Base-by-base conservation (phyloP, 345 rosid genomes). In the Aquilaria malaccensis region DNA sequence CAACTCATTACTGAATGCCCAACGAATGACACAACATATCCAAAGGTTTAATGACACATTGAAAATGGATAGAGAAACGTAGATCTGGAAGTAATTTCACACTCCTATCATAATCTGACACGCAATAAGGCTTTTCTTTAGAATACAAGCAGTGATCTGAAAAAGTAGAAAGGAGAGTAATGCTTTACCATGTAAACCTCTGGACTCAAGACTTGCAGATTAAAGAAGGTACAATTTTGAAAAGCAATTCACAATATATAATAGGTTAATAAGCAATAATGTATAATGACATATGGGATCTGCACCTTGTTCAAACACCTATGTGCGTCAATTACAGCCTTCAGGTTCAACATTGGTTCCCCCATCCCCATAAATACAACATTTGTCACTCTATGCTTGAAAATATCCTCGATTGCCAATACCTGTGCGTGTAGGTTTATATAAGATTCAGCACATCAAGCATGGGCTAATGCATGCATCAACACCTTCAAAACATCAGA, bases 301-400 rank as follows among this genome's bases (percentile, higher is more conserved):
- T 12, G 51, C 65, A 91, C 99, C 95, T 95, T 88, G 75, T 95
- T 91, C 76, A 91, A 68, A 76, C 97, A 91, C 53, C 77, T 84
- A 70, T 95, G 97, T 32, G 97, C 95, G 51, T 88, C 96, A 66
- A 95, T 85, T 60, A 91, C 99, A 4, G 96, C 71, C 71, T 90
- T 94, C 55, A 94, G 75, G 69, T 94, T 94, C 77, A 94, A 75
- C 97, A 95, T 91, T 29, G 97, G 99, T 68, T 95, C 99, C 32
- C 97, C 99, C 96, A 86, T 91, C 52, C 99, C 99, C 96, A 91
- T 91, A 67, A 95, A 95, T 33, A 91, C 99, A 15, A 91, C 96
- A 77, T 95, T 95, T 55, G 91, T 85, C 77, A 91, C 99, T 54
- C 97, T 83, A 62, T 82, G 91, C 80, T 91, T 82, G 74, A 95